Conservation (phyloP, 306 rosid genomes). For the Prunus mume region DNA sequence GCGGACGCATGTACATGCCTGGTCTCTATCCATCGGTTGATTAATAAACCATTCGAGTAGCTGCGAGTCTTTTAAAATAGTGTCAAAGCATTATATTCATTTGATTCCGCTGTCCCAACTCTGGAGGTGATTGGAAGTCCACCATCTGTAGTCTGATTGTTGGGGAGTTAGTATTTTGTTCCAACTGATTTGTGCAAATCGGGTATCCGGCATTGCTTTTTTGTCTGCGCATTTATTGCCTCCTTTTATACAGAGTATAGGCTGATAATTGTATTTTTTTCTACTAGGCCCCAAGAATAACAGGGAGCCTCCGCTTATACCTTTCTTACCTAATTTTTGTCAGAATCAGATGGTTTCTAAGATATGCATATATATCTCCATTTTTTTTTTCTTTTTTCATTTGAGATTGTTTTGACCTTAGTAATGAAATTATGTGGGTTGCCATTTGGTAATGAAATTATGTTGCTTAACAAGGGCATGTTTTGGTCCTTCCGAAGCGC, state of each 20-base stretch:
- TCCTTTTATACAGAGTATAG: conserved; percentile 17
- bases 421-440: not conserved
- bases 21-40: conserved; percentile 57
- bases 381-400: no score
- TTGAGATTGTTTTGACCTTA: not conserved
- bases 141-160: conserved; percentile 35
- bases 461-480: no score
- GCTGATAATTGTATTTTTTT: conserved; percentile 1
- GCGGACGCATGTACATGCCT: conserved; percentile 46
- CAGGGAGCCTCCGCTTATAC: conserved; percentile 8
- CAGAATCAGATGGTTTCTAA: conserved; percentile 8
- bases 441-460: not conserved
- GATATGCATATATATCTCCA: not conserved
- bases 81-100: conserved; percentile 47
- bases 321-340: conserved; percentile 4
- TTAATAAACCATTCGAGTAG: conserved; percentile 23
- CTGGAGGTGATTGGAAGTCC: conserved; percentile 38
- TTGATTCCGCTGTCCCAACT: conserved; percentile 45
- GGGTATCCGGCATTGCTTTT: conserved; percentile 28
- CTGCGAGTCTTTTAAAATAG: conserved; percentile 5
- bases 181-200: conserved; percentile 28
- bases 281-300: conserved; percentile 32
- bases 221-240: conserved; percentile 8
- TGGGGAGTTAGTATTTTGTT: conserved; percentile 29
- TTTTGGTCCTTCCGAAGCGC: no score